Percentiles rank a stretch among this genome's conserved stretches.
phyloP scores from a whole-genome alignment of 2,329 filamentous ascomycete genomes.

The Cryphonectria carpinicola region DNA sequence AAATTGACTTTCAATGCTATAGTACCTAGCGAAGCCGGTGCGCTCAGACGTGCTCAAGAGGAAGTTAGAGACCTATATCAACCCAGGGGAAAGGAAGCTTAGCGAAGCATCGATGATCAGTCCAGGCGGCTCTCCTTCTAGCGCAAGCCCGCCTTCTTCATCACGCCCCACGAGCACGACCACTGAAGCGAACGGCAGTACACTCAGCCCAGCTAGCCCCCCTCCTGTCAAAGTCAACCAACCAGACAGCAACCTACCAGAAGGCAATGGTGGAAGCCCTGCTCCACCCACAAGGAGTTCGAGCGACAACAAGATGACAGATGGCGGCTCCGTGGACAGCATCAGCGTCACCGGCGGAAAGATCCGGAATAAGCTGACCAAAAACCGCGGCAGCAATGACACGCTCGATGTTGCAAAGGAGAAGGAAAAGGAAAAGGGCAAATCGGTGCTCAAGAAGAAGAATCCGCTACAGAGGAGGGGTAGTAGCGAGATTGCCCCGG shows the following conservation, averaged over 20 bases:
- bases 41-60: conserved; percentile 82
- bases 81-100: conserved; percentile 36
- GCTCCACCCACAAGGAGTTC: conserved; percentile 37
- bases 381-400: conserved; percentile 25
- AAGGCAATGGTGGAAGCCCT: conserved; percentile 6
- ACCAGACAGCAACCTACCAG: conserved; percentile 31
- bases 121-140: conserved; percentile 22
- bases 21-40: conserved; percentile 96
- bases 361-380: conserved; percentile 31
- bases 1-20: conserved; percentile 57
- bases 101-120: conserved; percentile 27
- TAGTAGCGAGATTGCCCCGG: conserved; percentile 15
- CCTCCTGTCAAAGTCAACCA: conserved; percentile 34
- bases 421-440: conserved; percentile 27
- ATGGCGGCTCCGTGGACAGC: conserved; percentile 35
- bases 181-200: conserved; percentile 30
- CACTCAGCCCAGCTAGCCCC: conserved; percentile 21
- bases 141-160: conserved; percentile 29
- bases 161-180: neutral
- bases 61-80: conserved; percentile 69
- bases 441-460: conserved; percentile 29
- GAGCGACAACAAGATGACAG: conserved; percentile 40
- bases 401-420: conserved; percentile 15
- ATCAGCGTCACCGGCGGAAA: conserved; percentile 30
- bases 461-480: conserved; percentile 38